Percentiles rank a stretch among this genome's conserved stretches.
Evolutionary conservation across 306 rosid species (phyloP).

Genomic region (Rubus idaeus): DNA sequence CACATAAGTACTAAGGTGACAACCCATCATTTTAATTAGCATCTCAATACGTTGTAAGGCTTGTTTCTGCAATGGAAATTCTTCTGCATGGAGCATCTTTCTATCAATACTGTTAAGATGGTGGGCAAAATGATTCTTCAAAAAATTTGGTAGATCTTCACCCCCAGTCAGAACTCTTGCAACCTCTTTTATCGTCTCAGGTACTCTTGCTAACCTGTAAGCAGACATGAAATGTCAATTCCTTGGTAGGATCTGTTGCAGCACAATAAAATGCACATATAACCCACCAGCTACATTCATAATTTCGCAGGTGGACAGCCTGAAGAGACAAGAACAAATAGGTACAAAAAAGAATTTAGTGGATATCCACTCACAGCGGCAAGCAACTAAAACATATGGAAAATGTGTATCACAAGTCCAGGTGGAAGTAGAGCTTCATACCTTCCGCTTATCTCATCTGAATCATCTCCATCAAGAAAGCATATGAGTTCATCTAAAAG

Average conservation of each 20-base stretch:
- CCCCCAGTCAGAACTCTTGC: constrained; percentile 84
- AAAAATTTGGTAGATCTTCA: constrained; percentile 86
- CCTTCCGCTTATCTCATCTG: constrained; percentile 78
- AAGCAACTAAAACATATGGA: constrained; percentile 11
- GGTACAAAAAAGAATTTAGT: constrained; percentile 20
- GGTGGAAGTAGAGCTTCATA: constrained; percentile 27
- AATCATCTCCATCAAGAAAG: constrained; percentile 71
- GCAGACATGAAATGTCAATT: constrained; percentile 32
- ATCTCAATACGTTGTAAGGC: constrained; percentile 86
- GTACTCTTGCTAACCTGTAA: constrained; percentile 80
- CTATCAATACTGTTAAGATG: constrained; percentile 85
- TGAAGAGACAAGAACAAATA: constrained; percentile 23
- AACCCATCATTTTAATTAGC: constrained; percentile 91
- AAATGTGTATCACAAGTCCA: constrained; percentile 12
- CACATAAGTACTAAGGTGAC: constrained; percentile 80
- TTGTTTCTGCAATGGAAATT: constrained; percentile 65
- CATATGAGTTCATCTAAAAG: constrained; percentile 89
- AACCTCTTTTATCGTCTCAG: constrained; percentile 77
- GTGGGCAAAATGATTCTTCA: constrained; percentile 85
- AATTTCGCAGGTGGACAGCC: constrained; percentile 11
- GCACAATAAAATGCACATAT: not conserved
- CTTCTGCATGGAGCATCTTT: constrained; percentile 94
- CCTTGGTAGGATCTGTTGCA: constrained; percentile 8
- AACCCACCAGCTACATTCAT: constrained; percentile 1
- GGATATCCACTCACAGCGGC: not conserved